phyloP scores from a whole-genome alignment of 176 grass and related monocot species.

The Saccharum officinarum region DNA sequence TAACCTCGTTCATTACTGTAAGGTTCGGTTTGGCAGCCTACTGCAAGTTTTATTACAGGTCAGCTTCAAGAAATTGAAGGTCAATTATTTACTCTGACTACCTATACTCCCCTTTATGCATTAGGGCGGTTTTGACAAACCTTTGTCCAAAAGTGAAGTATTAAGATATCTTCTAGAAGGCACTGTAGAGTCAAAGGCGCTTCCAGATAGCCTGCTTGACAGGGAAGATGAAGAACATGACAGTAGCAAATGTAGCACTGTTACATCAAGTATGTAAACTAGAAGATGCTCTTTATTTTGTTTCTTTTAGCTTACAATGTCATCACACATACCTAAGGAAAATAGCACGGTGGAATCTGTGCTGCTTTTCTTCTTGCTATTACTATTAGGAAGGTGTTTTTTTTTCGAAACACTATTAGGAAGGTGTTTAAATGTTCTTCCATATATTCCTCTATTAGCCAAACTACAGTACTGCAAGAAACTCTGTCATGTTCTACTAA shows the following conservation, averaged over 20 bases:
- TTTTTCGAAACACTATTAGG: no score
- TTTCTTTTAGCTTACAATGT: conserved; percentile 14
- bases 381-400: background rate
- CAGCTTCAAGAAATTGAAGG: background rate
- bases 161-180: conserved; percentile 80
- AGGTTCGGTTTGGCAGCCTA: background rate
- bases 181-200: conserved; percentile 42
- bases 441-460: background rate
- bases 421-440: background rate
- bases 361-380: background rate
- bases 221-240: conserved; percentile 51
- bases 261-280: conserved; percentile 48
- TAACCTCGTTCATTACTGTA: background rate
- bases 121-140: conserved; percentile 50
- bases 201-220: conserved; percentile 54
- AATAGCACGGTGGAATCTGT: background rate
- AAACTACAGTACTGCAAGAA: background rate
- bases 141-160: conserved; percentile 52
- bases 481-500: background rate
- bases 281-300: background rate
- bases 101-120: conserved; percentile 8
- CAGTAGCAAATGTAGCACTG: background rate
- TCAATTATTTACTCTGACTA: background rate
- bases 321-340: background rate
- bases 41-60: background rate